These are phyloP conservation scores for Deuterostichococcus epilithicus DNA, from an alignment of 139 green algal species.

Conservation along the genomic window DNA sequence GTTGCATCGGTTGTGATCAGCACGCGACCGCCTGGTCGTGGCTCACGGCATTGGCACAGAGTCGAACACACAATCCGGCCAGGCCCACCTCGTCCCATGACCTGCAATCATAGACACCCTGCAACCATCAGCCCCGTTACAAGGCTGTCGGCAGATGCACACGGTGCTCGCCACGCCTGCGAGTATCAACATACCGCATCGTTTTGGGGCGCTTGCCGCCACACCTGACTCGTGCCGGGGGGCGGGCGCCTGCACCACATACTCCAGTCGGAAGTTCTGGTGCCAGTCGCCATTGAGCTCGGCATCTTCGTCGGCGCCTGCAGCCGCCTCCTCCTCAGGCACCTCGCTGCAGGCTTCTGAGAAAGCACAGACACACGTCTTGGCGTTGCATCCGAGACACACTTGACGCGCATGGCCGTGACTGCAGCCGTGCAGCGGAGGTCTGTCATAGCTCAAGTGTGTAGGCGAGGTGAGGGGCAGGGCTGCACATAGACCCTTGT, in stretches of 20 bases:
- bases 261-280: constrained; percentile 22
- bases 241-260: constrained; percentile 15
- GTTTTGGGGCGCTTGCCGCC: background rate
- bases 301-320: background rate
- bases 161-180: background rate
- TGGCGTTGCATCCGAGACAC: background rate
- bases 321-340: background rate
- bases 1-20: too few relatives aligned
- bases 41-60: background rate
- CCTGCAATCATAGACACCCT: background rate
- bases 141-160: background rate
- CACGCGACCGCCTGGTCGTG: background rate
- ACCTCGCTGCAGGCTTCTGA: background rate
- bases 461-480: too few relatives aligned
- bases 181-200: background rate
- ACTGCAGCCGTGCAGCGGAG: background rate
- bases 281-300: constrained; percentile 1
- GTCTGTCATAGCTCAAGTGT: background rate
- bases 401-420: background rate
- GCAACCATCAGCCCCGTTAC: background rate
- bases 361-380: background rate
- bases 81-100: background rate
- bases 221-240: background rate
- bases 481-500: too few relatives aligned
- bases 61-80: background rate